Evolutionary conservation across 2,329 filamentous ascomycete species (phyloP).

Genomic region (Lachnellula cervina): DNA sequence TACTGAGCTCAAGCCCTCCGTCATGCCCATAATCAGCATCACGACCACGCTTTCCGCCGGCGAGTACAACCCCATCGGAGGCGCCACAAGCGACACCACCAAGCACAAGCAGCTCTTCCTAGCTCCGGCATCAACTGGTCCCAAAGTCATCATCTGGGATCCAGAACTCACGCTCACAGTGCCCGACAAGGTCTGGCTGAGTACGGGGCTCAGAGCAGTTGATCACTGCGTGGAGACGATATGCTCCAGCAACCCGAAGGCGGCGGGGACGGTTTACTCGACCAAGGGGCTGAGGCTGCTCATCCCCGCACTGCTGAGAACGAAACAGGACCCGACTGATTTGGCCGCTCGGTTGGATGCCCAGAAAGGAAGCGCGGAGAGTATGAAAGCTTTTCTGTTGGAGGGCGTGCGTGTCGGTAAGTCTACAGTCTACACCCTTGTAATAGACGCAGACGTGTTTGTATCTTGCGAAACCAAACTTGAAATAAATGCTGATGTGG

Average conservation of each 20-base stretch:
- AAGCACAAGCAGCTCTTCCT: slow-evolving; percentile 3
- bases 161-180: slow-evolving; percentile 45
- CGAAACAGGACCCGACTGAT: slow-evolving; percentile 34
- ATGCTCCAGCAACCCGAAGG: slow-evolving; percentile 33
- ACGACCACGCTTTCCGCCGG: slow-evolving; percentile 36
- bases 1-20: not conserved
- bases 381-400: slow-evolving; percentile 1
- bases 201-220: slow-evolving; percentile 49
- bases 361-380: slow-evolving; percentile 32
- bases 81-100: slow-evolving; percentile 30
- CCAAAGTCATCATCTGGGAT: slow-evolving; percentile 47
- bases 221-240: slow-evolving; percentile 54
- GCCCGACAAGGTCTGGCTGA: slow-evolving; percentile 48
- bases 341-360: slow-evolving; percentile 41
- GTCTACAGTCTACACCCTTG: slow-evolving; percentile 10
- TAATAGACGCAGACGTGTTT: not conserved
- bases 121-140: slow-evolving; percentile 33
- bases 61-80: slow-evolving; percentile 34
- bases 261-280: slow-evolving; percentile 33
- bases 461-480: no score
- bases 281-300: slow-evolving; percentile 37
- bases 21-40: slow-evolving; percentile 32
- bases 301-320: slow-evolving; percentile 39
- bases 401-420: slow-evolving; percentile 32
- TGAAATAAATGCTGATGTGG: no score